Evolutionary conservation across 176 grass and related monocot genomes (phyloP).

Genomic region (Ampelocalamus luodianensis): DNA sequence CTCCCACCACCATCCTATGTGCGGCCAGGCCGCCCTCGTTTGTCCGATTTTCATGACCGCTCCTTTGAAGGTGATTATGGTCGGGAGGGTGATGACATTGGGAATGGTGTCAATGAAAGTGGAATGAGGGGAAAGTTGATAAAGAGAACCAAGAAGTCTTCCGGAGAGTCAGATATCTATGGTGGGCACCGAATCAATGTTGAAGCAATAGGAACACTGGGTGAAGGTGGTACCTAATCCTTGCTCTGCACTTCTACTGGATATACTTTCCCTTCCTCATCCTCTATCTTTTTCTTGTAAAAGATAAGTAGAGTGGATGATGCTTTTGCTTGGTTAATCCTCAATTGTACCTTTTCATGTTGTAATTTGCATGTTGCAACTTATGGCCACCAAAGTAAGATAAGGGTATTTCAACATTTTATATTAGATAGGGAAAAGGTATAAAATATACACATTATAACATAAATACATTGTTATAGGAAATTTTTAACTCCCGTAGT

Average conservation of each 20-base stretch:
- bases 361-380: conserved; percentile 4
- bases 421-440: conserved; percentile 13
- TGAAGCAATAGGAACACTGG: conserved; percentile 53
- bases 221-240: conserved; percentile 44
- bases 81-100: conserved; percentile 56
- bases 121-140: conserved; percentile 43
- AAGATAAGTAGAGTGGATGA: conserved; percentile 10
- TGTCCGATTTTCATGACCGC: conserved; percentile 54
- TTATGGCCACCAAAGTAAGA: background rate
- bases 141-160: conserved; percentile 53
- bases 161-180: conserved; percentile 50
- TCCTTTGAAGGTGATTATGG: conserved; percentile 58
- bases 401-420: conserved; percentile 34
- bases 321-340: conserved; percentile 24
- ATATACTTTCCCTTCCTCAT: background rate
- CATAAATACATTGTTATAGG: background rate
- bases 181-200: conserved; percentile 56
- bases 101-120: conserved; percentile 45
- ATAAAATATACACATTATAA: background rate
- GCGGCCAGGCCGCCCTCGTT: conserved; percentile 51
- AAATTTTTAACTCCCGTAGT: conserved; percentile 15
- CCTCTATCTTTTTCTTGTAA: conserved; percentile 26
- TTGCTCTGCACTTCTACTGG: background rate
- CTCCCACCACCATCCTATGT: conserved; percentile 34
- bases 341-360: conserved; percentile 22